phyloP scores from a whole-genome alignment of 2,329 filamentous ascomycete genomes.

The Trichoderma lentiforme region DNA sequence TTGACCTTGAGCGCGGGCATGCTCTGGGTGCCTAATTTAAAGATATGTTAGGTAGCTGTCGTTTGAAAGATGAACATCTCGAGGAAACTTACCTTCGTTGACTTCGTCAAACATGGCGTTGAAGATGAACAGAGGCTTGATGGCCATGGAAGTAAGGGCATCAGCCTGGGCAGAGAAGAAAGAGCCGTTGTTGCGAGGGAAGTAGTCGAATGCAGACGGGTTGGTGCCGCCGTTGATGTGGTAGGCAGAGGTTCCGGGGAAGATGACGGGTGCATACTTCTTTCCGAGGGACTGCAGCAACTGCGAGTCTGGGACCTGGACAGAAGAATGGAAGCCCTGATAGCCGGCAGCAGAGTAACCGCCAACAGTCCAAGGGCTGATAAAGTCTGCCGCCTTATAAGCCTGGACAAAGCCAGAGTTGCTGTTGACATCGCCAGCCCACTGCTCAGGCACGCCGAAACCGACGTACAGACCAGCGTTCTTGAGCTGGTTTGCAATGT shows the following conservation, averaged over 20 bases:
- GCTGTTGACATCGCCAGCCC: background rate
- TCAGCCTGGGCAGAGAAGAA: constrained; percentile 7
- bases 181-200: constrained; percentile 10
- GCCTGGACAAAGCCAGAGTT: constrained; percentile 3
- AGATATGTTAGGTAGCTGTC: background rate
- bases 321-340: background rate
- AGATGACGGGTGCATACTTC: constrained; percentile 13
- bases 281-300: constrained; percentile 9
- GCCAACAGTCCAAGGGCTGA: constrained; percentile 17
- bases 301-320: constrained; percentile 6
- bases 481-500: constrained; percentile 11
- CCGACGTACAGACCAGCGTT: constrained; percentile 7
- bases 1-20: constrained; percentile 10
- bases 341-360: constrained; percentile 5
- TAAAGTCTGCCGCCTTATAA: constrained; percentile 11
- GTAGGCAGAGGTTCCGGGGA: constrained; percentile 9
- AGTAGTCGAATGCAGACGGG: constrained; percentile 13
- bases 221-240: constrained; percentile 12
- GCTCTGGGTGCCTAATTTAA: constrained; percentile 1
- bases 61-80: no score
- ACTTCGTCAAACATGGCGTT: constrained; percentile 17
- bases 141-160: constrained; percentile 9
- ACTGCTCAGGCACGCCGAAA: constrained; percentile 8
- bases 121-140: constrained; percentile 14
- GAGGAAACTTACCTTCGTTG: background rate